These are phyloP conservation scores for Rutidosis leptorrhynchoides DNA, from an alignment of 129 eudicot genomes.

Conservation along the genomic window DNA sequence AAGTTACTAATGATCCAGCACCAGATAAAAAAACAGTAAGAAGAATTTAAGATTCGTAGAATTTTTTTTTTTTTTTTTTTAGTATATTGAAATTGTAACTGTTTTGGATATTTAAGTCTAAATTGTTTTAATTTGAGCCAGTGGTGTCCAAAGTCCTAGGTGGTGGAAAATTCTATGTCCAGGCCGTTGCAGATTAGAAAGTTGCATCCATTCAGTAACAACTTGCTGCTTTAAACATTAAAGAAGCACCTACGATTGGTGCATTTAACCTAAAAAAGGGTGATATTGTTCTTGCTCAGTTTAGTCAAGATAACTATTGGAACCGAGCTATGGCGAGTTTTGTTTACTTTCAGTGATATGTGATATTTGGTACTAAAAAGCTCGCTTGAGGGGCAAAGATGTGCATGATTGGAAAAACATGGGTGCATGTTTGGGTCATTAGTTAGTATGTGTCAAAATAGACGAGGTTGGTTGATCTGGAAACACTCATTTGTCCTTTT, in stretches of 20 bases:
- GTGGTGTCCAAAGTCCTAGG: slow-evolving; percentile 83
- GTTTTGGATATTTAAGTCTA: background rate
- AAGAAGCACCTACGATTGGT: slow-evolving; percentile 82
- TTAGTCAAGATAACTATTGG: slow-evolving; percentile 92
- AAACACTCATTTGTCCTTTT: background rate
- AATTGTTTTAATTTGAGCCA: slow-evolving; percentile 40
- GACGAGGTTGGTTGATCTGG: background rate
- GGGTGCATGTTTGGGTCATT: background rate
- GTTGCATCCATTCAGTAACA: slow-evolving; percentile 72
- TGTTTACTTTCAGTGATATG: background rate
- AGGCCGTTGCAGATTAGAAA: slow-evolving; percentile 73
- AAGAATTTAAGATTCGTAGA: slow-evolving; percentile 67
- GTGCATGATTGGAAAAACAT: background rate
- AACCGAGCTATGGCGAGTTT: slow-evolving; percentile 79
- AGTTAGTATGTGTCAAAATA: background rate
- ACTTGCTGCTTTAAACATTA: slow-evolving; percentile 72
- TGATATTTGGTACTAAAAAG: background rate
- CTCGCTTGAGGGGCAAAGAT: background rate
- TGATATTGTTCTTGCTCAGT: slow-evolving; percentile 80
- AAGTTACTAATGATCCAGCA: slow-evolving; percentile 67
- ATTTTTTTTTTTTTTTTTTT: background rate
- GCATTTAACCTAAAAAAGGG: slow-evolving; percentile 87
- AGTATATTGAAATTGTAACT: background rate
- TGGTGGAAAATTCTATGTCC: slow-evolving; percentile 92
- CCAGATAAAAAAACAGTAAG: slow-evolving; percentile 66